phyloP scores from a whole-genome alignment of 345 rosid species.

The Acer negundo region DNA sequence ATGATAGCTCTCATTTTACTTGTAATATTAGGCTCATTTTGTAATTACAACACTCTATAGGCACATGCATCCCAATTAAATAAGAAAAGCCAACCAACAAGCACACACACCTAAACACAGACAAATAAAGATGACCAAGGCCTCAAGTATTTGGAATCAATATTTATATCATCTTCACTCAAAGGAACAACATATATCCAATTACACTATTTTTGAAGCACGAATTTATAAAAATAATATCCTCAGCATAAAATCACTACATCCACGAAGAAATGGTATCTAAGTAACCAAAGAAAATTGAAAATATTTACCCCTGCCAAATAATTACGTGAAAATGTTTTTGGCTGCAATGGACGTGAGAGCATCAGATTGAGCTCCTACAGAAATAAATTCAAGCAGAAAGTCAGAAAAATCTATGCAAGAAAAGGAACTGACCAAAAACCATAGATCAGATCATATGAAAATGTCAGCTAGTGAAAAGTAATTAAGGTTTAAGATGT shows the following conservation, averaged over 20 bases:
- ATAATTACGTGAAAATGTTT: slow-evolving; percentile 79
- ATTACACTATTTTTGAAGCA: neutral
- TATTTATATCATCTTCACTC: neutral
- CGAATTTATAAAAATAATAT: neutral
- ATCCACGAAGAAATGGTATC: neutral
- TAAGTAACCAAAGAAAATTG: slow-evolving; percentile 1
- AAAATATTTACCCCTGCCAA: slow-evolving; percentile 74
- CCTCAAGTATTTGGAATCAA: neutral
- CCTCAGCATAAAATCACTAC: neutral
- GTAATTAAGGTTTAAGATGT: neutral
- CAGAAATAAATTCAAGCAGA: slow-evolving; percentile 21
- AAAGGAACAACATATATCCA: neutral
- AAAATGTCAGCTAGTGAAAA: neutral
- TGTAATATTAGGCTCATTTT: neutral
- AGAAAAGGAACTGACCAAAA: neutral
- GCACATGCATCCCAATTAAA: neutral
- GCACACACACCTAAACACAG: neutral
- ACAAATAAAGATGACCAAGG: neutral
- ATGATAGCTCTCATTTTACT: neutral
- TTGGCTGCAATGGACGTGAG: slow-evolving; percentile 81
- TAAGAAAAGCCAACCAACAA: neutral
- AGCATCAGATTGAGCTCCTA: slow-evolving; percentile 75
- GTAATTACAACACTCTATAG: neutral
- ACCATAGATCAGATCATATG: neutral
- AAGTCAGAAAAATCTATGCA: slow-evolving; percentile 6